A percentile compares a stretch with the other conserved stretches of the same genome.
Evolutionary conservation across 2,329 filamentous ascomycete genomes (phyloP).

Genomic region (Myriosclerotinia curreyana): DNA sequence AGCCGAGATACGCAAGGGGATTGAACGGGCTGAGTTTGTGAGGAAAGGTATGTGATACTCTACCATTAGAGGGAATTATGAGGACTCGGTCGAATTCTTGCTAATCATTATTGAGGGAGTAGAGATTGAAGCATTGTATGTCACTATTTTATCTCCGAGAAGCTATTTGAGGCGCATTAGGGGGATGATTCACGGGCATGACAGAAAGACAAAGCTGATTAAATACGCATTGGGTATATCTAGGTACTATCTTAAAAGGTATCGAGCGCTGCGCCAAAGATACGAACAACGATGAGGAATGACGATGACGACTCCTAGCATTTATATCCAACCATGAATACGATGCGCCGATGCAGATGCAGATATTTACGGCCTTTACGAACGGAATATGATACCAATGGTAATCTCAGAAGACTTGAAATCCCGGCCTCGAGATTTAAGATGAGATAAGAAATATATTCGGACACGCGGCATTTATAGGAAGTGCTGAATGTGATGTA

Average conservation of each 20-base stretch:
- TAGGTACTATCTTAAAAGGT: conserved; percentile 90
- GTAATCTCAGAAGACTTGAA: neutral
- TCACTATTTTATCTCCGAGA: conserved; percentile 28
- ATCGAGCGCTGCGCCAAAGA: conserved; percentile 77
- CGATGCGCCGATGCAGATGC: neutral
- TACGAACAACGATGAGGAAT: conserved; percentile 49
- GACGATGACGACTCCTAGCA: neutral
- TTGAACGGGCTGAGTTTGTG: conserved; percentile 79
- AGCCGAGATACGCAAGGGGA: conserved; percentile 69
- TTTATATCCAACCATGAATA: conserved; percentile 8
- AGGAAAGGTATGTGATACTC: conserved; percentile 66
- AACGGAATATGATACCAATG: neutral
- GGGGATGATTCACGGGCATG: neutral
- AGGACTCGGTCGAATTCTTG: neutral
- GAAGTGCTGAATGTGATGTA: neutral
- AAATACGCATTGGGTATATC: conserved; percentile 29
- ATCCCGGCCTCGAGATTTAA: neutral
- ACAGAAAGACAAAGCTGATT: conserved; percentile 5
- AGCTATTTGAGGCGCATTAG: neutral
- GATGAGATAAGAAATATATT: neutral
- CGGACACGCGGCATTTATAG: neutral
- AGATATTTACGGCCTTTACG: neutral
- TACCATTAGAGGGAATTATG: neutral
- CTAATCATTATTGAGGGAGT: conserved; percentile 12
- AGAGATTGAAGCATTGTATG: conserved; percentile 93